Evolutionary conservation across 2,329 filamentous ascomycete genomes (phyloP).

Genomic region (Teratosphaeria zuluensis): DNA sequence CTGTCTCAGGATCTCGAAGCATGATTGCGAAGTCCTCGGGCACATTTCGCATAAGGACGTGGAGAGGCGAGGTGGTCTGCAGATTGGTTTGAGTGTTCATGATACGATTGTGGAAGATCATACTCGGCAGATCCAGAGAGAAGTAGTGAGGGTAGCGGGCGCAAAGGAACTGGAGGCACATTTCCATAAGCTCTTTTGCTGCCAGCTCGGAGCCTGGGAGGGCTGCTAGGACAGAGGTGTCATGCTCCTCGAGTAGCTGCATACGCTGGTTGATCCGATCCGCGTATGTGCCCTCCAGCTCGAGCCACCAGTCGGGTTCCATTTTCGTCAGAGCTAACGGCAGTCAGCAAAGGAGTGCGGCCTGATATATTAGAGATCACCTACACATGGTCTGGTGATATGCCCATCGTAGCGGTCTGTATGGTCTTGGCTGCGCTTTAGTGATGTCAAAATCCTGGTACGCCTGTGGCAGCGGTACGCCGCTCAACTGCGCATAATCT

Average conservation of each 20-base stretch:
- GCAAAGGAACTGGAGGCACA: conserved; percentile 70
- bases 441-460: conserved; percentile 58
- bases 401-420: conserved; percentile 70
- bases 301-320: conserved; percentile 81
- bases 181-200: conserved; percentile 82
- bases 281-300: conserved; percentile 66
- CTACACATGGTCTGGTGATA: conserved; percentile 90
- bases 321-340: conserved; percentile 61
- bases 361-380: conserved; percentile 22
- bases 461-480: conserved; percentile 59
- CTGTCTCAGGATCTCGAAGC: conserved; percentile 59
- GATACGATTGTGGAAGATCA: conserved; percentile 58
- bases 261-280: conserved; percentile 59
- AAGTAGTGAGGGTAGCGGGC: conserved; percentile 71
- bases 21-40: conserved; percentile 79
- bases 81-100: conserved; percentile 54
- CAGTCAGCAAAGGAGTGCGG: conserved; percentile 3
- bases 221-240: conserved; percentile 53
- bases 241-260: conserved; percentile 53
- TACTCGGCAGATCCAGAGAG: conserved; percentile 44
- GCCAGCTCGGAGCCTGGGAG: conserved; percentile 69
- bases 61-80: conserved; percentile 52
- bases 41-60: conserved; percentile 64
- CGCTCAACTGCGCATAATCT: conserved; percentile 65
- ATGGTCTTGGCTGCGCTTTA: conserved; percentile 62